phyloP scores from a whole-genome alignment of 164 flowering plant genomes.

The Taxillus chinensis region DNA sequence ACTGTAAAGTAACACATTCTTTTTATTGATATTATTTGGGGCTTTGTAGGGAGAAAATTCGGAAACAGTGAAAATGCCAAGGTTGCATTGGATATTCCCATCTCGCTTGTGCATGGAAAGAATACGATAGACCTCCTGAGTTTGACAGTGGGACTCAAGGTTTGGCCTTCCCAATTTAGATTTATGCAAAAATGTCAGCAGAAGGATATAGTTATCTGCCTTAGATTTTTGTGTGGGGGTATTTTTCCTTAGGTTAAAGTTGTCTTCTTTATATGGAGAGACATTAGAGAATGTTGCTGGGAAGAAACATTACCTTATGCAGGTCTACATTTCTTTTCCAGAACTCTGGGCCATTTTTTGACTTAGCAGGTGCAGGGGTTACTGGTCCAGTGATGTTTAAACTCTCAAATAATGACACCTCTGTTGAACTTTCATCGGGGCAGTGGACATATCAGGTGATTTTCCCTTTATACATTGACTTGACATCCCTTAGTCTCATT shows the following conservation, averaged over 20 bases:
- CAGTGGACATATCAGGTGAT: conserved; percentile 89
- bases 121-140: conserved; percentile 82
- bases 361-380: conserved; percentile 67
- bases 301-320: conserved; percentile 3
- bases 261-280: too few species aligned
- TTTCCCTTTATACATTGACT: neutral
- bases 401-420: conserved; percentile 34
- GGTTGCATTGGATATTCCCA: conserved; percentile 48
- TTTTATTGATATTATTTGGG: neutral
- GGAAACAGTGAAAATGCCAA: conserved; percentile 43
- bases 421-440: conserved; percentile 63
- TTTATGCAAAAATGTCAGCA: too few species aligned
- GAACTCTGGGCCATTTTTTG: conserved; percentile 95
- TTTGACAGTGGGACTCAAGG: conserved; percentile 94
- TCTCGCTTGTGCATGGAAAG: conserved; percentile 51
- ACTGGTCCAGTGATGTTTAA: conserved; percentile 81
- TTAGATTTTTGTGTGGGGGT: too few species aligned
- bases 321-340: conserved; percentile 14
- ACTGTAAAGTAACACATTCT: neutral
- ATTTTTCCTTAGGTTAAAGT: too few species aligned
- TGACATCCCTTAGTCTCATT: neutral
- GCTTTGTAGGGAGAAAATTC: conserved; percentile 48
- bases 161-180: conserved; percentile 15
- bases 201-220: too few species aligned
- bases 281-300: neutral